Evolutionary conservation across 352 stramenopile species (phyloP).

Genomic region (Pseudoperonospora humuli): DNA sequence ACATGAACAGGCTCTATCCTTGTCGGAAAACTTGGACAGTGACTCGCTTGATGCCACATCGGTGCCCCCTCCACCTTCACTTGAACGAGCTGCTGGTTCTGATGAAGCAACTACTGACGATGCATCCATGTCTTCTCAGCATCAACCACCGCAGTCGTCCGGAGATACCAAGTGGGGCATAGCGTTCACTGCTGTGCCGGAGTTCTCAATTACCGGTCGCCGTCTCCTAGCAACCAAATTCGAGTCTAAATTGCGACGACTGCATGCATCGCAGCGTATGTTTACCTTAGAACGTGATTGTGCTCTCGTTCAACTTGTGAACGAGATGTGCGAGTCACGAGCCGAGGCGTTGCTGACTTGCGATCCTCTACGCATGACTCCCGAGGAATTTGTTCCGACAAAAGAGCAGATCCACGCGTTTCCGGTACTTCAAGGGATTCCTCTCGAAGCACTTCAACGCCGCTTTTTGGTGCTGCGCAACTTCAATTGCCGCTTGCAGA

Average conservation of each 20-base stretch:
- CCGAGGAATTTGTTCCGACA: constrained; percentile 68
- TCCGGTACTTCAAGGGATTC: constrained; percentile 34
- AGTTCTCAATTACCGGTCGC: constrained; percentile 75
- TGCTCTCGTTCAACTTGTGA: constrained; percentile 73
- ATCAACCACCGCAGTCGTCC: constrained; percentile 12
- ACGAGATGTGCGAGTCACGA: constrained; percentile 73
- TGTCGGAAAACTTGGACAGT: constrained; percentile 13
- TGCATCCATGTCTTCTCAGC: constrained; percentile 18
- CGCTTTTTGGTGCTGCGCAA: constrained; percentile 83
- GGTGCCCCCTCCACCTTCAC: constrained; percentile 17
- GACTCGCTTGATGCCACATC: constrained; percentile 4
- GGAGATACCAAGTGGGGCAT: constrained; percentile 78
- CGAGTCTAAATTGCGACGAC: constrained; percentile 37
- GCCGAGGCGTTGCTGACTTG: constrained; percentile 69
- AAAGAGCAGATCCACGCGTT: constrained; percentile 57
- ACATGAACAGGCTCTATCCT: constrained; percentile 20
- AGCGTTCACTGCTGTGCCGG: constrained; percentile 74
- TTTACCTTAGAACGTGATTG: constrained; percentile 64
- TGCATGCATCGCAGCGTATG: constrained; percentile 61
- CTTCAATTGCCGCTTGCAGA: constrained; percentile 83
- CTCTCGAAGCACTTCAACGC: constrained; percentile 52
- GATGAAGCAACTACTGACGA: constrained; percentile 39
- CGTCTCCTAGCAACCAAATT: constrained; percentile 72
- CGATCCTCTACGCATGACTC: constrained; percentile 76
- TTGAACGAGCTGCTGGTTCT: constrained; percentile 18